Conservation (phyloP, 306 rosid genomes). For the Alnus glutinosa region DNA sequence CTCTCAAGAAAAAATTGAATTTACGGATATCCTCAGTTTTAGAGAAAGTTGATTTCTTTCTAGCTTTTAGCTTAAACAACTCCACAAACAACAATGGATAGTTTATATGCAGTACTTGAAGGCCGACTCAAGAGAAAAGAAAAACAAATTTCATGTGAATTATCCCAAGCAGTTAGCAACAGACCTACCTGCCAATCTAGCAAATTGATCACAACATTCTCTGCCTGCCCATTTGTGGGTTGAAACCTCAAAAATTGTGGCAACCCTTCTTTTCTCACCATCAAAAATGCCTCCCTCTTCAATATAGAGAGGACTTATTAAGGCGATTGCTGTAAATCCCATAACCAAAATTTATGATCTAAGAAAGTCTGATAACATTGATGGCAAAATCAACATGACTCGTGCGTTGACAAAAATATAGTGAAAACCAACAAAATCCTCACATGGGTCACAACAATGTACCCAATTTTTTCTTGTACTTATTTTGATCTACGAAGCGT, state of each 20-base stretch:
- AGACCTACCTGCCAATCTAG: constrained; percentile 90
- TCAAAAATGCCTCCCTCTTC: constrained; percentile 67
- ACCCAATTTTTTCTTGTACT: not conserved
- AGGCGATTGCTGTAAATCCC: constrained; percentile 58
- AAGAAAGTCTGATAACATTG: constrained; percentile 9
- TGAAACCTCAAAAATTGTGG: constrained; percentile 62
- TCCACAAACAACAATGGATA: not conserved
- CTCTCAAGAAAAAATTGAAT: not conserved
- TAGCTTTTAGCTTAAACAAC: not conserved
- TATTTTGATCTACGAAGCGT: too few relatives aligned
- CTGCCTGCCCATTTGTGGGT: constrained; percentile 48
- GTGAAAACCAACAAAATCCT: not conserved
- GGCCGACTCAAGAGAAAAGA: not conserved
- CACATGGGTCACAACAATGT: not conserved
- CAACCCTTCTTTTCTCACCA: constrained; percentile 50
- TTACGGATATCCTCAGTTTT: not conserved
- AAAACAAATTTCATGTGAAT: not conserved
- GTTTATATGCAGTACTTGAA: constrained; percentile 1
- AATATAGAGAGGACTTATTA: constrained; percentile 60
- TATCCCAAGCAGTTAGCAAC: constrained; percentile 10
- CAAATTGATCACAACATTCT: constrained; percentile 69
- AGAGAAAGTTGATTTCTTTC: not conserved
- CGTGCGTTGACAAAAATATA: constrained; percentile 4
- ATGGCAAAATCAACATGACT: constrained; percentile 9
- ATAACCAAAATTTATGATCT: constrained; percentile 29